Evolutionary conservation across 805 yeast species (phyloP), one percentile per base, ranked within the genome.

Genomic region (Ogataea ganodermae): DNA sequence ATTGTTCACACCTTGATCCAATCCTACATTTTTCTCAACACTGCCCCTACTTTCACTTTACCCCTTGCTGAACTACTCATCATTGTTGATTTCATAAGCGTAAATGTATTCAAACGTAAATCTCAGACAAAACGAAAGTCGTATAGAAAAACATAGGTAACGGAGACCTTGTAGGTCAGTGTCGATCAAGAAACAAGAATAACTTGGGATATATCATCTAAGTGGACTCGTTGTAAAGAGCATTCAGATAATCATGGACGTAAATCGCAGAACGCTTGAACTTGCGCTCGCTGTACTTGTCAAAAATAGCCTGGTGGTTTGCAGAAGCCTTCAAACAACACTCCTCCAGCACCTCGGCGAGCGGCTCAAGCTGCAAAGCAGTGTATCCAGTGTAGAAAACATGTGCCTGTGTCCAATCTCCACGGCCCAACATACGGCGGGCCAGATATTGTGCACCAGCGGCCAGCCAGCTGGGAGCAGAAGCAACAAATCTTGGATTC

Each of bases 381-480:
- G 97, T 89, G 68, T 92, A 94, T 2, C 97, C 96, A 3, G 96
- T 84, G 69, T 90, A 94, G 67, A 82, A 92, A 10, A 88, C 81
- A 71, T 94, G 99, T 30, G 83, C 80, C 47, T 78, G 79, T 2
- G 96, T 81, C 98, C 98, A 92, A 13, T 56, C 53, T 4, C 96
- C 96, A 58, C 85, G 80, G 47, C 83, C 85, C 52, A 88, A 68
- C 66, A 89, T 83, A 56, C 76, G 74, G 56, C 96, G 76, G 6
- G 96, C 82, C 42, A 88, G 73, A 63, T 75, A 86, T 89, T 89
- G 88, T 20, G 96, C 86, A 47, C 91, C 85, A 0, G 96, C 95
- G 22, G 94, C 81, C 49, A 89, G 74, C 59, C 84, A 74, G 36
- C 95, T 85, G 16, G 96, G 91, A 49, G 81, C 79, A 43, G 80